Base-by-base conservation (phyloP, 2,329 filamentous ascomycete species). In the Fusarium aywerte region DNA sequence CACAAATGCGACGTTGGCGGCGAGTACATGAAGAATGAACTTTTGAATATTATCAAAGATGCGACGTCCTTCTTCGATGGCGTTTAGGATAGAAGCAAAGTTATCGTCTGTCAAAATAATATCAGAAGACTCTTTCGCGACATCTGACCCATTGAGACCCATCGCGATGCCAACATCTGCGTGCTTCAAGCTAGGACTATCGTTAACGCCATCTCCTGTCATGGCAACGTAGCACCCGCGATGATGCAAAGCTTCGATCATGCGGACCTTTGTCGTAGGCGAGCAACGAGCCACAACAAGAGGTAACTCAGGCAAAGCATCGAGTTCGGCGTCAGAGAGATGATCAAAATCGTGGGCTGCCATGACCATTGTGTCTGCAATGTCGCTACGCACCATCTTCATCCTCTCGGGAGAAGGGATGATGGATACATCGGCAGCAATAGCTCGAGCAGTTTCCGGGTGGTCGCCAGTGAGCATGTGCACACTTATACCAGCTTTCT, bases 31-130 rank as follows among this genome's bases (percentile, higher is more conserved):
- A 3, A 91, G 82, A 21, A 91, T 86, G 71, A 91, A 91, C 67
- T 90, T 90, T 71, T 91, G 88, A 57, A 90, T 90, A 69, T 90
- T 91, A 73, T 91, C 88, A 69, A 90, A 91, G 67, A 90, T 89
- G 12, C 88, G 80, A 23, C 89, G 84, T 6, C 89, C 89, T 77
- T 91, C 88, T 73, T 90, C 87, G 20, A 91, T 86, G 6, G 76
- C 75, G 25, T 77, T 77, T 0, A 78, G 68, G 23, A 78, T 77
- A 9, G 74, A 77, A 2, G 32, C 87, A 68, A 91, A 91, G 76
- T 90, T 90, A 73, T 91, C 89, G 71, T 90, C 87, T 0, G 87
- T 90, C 31, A 92, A 78, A 33, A 92, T 88, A 76, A 92, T 91
- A 45, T 79, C 83, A 2, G 84, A 81, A 3, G 88, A 88, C 53